Base-by-base conservation (phyloP, 768 basidiomycete species). In the Rhizopogon vinicolor region DNA sequence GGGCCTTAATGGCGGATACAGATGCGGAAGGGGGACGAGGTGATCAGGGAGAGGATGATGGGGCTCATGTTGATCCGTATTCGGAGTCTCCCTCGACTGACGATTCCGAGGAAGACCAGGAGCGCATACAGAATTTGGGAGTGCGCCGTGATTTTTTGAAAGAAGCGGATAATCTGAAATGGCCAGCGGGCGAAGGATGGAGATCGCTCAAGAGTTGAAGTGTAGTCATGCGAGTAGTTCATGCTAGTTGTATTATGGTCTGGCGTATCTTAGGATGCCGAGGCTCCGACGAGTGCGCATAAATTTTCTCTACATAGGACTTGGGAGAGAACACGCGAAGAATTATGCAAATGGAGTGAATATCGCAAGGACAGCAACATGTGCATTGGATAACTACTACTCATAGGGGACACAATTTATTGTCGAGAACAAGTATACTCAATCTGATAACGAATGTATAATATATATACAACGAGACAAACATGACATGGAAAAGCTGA, bases 111-210 rank as follows among this genome's bases (percentile, higher is more conserved):
- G 63, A 65, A 13, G 64, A 57, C 25, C 61, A 51, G 2, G 28
- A 53, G 18, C 55, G 59, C 35, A 44, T 37, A 42, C 19, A 57
- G 48, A 14, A 50, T 37, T 35, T 25, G 44, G 16, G 3, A 39
- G 52, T 56, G 51, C 28, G 58, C 52, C 60, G 54, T 19, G 59
- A 62, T 49, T 39, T 58, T 31, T 53, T 63, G 54, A 55, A 61
- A 44, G 62, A 61, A 60, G 62, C 65, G 9, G 83, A 86, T 62
- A 76, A 78, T 57, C 63, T 85, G 55, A 86, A 86, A 65, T 84
- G 79, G 80, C 85, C 83, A 7, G 76, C 74, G 58, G 80, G 77
- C 1, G 77, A 85, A 22, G 83, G 82, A 3, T 82, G 82, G 81
- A 73, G 62, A 57, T 75, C 73, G 42, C 67, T 84, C 54, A 68